Conservation (phyloP, 2,329 filamentous ascomycete genomes). For the Diaporthe sp. region DNA sequence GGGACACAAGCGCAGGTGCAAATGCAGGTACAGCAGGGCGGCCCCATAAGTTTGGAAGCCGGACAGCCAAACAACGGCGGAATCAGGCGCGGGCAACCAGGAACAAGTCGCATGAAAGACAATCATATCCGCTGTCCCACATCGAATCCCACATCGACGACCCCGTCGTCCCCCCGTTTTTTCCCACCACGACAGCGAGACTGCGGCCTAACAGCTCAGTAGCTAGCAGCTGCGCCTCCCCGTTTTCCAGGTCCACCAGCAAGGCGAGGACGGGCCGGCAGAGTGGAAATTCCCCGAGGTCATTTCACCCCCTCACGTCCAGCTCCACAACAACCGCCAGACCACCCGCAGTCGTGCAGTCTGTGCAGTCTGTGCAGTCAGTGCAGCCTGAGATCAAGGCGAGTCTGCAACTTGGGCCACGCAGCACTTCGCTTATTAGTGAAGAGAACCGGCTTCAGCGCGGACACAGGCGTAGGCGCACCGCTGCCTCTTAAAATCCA, state of each 20-base stretch:
- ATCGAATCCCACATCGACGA: conserved; percentile 6
- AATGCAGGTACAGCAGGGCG: conserved; percentile 1
- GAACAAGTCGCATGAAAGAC: conserved; percentile 2
- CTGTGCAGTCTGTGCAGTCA: conserved; percentile 4
- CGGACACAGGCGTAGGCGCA: background rate
- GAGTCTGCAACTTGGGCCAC: background rate
- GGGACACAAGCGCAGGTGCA: background rate
- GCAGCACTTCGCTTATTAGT: background rate
- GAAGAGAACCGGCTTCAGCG: background rate
- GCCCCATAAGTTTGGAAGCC: conserved; percentile 8
- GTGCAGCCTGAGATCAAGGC: conserved; percentile 2
- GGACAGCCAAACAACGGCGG: background rate
- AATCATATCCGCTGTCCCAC: conserved; percentile 13
- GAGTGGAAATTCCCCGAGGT: conserved; percentile 20
- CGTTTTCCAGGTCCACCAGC: background rate
- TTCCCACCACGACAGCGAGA: background rate
- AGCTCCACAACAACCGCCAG: background rate
- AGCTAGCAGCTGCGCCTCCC: conserved; percentile 7
- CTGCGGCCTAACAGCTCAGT: conserved; percentile 10
- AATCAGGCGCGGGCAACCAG: background rate
- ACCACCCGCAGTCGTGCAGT: background rate
- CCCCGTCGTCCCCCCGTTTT: background rate
- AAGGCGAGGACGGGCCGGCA: conserved; percentile 19
- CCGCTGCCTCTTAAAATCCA: background rate
- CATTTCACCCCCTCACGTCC: background rate